Evolutionary conservation across 805 yeast genomes (phyloP).

Genomic region (Starmerella roubikii): DNA sequence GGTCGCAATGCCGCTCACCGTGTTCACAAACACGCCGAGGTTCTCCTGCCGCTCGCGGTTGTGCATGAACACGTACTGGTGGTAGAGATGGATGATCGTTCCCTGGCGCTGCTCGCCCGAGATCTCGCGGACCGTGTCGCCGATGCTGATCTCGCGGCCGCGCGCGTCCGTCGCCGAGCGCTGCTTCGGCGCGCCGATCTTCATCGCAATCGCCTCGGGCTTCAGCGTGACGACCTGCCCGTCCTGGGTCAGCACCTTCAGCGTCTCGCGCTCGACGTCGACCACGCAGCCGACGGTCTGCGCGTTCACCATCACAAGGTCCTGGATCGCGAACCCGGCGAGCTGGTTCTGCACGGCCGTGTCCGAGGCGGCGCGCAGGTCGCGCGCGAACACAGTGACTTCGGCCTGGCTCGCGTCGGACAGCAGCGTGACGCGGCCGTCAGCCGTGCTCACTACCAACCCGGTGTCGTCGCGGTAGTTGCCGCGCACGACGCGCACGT

Average conservation of each 20-base stretch:
- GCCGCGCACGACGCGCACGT: constrained; percentile 83
- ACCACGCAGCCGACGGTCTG: constrained; percentile 79
- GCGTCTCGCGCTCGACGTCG: constrained; percentile 76
- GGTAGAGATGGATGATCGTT: constrained; percentile 70
- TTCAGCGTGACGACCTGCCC: constrained; percentile 60
- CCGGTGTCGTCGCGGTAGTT: constrained; percentile 91
- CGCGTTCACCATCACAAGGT: constrained; percentile 76
- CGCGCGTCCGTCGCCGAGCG: constrained; percentile 74
- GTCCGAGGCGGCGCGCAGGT: constrained; percentile 82
- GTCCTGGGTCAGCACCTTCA: constrained; percentile 66
- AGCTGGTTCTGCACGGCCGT: constrained; percentile 57
- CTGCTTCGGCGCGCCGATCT: constrained; percentile 43
- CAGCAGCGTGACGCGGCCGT: constrained; percentile 67
- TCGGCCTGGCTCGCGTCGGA: constrained; percentile 83
- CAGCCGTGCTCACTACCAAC: constrained; percentile 69
- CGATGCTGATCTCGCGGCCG: constrained; percentile 75
- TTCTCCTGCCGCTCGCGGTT: constrained; percentile 70
- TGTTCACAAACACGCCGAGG: constrained; percentile 79
- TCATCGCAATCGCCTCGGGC: constrained; percentile 72
- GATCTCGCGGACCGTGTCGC: constrained; percentile 82
- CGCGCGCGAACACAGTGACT: constrained; percentile 84
- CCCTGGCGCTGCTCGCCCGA: constrained; percentile 83
- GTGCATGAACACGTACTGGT: constrained; percentile 64
- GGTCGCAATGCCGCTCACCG: constrained; percentile 62
- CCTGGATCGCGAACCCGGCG: constrained; percentile 75